phyloP scores from a whole-genome alignment of 345 rosid genomes.

The Eucalyptus urophylla region DNA sequence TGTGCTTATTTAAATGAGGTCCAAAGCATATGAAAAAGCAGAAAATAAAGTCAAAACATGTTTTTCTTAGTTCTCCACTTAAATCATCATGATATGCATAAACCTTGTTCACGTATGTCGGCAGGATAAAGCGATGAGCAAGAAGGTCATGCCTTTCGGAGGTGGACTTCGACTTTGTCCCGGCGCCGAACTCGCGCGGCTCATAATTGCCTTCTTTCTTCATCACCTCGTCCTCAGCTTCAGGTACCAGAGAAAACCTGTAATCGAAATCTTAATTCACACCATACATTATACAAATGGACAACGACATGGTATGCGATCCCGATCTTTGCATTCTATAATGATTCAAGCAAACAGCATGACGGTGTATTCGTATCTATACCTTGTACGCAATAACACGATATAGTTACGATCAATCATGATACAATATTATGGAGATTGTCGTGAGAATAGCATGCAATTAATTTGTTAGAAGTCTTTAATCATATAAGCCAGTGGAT shows the following conservation, averaged over 20 bases:
- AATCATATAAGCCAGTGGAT: not conserved
- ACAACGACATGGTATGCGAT: not conserved
- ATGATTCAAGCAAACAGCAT: not conserved
- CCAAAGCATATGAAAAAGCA: not conserved
- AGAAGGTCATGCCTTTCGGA: slow-evolving; percentile 69
- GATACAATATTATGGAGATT: not conserved
- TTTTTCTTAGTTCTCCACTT: not conserved
- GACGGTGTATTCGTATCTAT: fast-evolving
- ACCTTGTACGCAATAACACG: not conserved
- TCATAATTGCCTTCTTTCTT: slow-evolving; percentile 58
- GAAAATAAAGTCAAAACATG: not conserved
- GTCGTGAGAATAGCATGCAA: not conserved
- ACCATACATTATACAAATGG: not conserved
- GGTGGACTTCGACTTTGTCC: slow-evolving; percentile 84
- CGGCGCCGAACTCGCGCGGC: slow-evolving; percentile 73
- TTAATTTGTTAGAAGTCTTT: not conserved
- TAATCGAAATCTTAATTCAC: not conserved
- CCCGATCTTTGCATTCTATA: not conserved
- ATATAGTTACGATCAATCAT: not conserved
- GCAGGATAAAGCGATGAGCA: slow-evolving; percentile 44
- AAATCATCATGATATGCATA: not conserved
- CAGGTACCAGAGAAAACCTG: slow-evolving; percentile 15
- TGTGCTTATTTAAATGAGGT: not conserved
- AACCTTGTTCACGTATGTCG: not conserved
- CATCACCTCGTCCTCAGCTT: slow-evolving; percentile 80